Evolutionary conservation across 805 yeast species (phyloP), one percentile per base, ranked within the genome.

Genomic region (Kodamaea leandrae): DNA sequence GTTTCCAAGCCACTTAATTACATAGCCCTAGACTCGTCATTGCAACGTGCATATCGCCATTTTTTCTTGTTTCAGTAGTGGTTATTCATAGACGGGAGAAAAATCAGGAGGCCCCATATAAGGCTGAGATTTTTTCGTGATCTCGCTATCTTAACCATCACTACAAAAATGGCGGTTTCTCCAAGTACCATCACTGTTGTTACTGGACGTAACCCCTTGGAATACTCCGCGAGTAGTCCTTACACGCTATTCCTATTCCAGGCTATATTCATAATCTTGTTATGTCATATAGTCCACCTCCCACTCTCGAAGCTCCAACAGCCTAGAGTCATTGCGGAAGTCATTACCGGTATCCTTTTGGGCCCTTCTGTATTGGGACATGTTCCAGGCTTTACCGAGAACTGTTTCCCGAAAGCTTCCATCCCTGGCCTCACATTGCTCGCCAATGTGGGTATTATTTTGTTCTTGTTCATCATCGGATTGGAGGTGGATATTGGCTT

Each of bases 311-410:
- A 61, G 46, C 56, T 86, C 32, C 79, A 78, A 49, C 93, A 86
- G 57, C 95, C 95, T 0, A 69, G 80, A 44, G 95, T 86, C 32
- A 85, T 86, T 44, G 86, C 90, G 5, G 95, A 86, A 53, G 93
- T 86, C 36, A 68, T 86, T 7, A 71, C 88, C 0, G 95, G 95
- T 20, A 80, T 86, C 36, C 53, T 86, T 1, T 60, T 86, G 37
- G 91, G 93, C 0, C 91, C 91, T 1, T 69, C 88, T 0, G 93
- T 77, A 1, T 59, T 86, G 63, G 93, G 93, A 4, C 77, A 71
- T 32, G 76, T 84, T 24, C 88, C 89, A 0, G 67, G 76, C 42
- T 86, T 83, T 61, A 78, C 88, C 3, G 54, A 54, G 0, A 77
- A 72, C 3, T 78, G 86, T 25, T 86, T 86, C 60, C 87, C 93